phyloP scores from a whole-genome alignment of 108 stramenopile genomes.

The Fragilaria radians region DNA sequence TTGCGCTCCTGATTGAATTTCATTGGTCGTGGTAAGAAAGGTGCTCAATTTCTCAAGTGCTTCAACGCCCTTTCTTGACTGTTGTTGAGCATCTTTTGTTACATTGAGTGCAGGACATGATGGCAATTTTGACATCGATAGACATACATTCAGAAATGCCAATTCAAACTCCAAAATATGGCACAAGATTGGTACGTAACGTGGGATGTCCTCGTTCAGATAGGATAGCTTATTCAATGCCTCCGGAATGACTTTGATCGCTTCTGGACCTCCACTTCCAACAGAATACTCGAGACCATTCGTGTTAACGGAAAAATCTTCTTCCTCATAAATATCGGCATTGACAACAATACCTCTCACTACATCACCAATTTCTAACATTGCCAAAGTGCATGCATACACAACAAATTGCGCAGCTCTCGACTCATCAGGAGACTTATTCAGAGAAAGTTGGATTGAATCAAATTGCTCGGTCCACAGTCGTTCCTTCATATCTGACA shows the following conservation, averaged over 20 bases:
- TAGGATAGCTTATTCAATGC: not conserved
- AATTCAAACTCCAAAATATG: constrained; percentile 7
- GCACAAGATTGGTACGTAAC: not conserved
- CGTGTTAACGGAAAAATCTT: constrained; percentile 71
- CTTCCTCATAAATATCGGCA: constrained; percentile 94
- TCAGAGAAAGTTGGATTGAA: not conserved
- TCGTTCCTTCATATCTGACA: constrained; percentile 52
- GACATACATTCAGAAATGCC: constrained; percentile 3
- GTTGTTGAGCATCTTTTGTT: constrained; percentile 4
- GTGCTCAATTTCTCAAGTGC: constrained; percentile 9
- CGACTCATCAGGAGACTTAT: not conserved
- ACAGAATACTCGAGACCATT: constrained; percentile 22
- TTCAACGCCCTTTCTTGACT: constrained; percentile 4
- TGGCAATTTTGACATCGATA: constrained; percentile 4
- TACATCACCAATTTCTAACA: constrained; percentile 60
- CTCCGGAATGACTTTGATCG: not conserved
- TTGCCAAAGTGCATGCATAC: constrained; percentile 47
- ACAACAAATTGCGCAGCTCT: constrained; percentile 44
- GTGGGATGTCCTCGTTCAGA: not conserved
- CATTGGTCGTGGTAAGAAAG: constrained; percentile 4
- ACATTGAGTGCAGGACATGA: not conserved
- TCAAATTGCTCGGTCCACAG: constrained; percentile 7
- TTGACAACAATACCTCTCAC: constrained; percentile 57
- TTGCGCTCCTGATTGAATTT: constrained; percentile 5
- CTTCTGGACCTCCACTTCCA: not conserved